Evolutionary conservation across 148 eudicot genomes (phyloP), one percentile per base, ranked within the genome.

Genomic region (Amaranthus palmeri): DNA sequence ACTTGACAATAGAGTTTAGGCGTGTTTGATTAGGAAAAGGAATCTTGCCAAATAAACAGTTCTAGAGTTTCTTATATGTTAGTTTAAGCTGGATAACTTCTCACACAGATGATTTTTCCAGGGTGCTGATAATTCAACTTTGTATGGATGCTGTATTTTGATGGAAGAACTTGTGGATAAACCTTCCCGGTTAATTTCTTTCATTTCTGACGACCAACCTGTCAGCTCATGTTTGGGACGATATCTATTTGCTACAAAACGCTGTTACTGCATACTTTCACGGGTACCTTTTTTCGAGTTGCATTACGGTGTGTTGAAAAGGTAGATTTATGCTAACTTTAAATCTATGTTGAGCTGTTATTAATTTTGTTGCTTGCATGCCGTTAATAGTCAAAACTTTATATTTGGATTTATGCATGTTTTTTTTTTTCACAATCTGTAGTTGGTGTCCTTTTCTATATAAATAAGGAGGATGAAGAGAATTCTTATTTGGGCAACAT

Each of bases 241-340:
- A 68, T 85, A 85, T 80, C 83, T 86, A 66, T 81, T 95, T 78
- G 85, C 96, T 15, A 91, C 98, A 54, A 85, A 83, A 49, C 97
- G 98, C 61, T 95, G 98, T 81, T 95, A 95, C 72, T 95, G 98
- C 85, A 81, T 95, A 79, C 92, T 95, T 74, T 88, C 98, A 54
- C 78, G 96, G 78, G 81, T 95, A 79, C 98, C 98, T 52, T 89
- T 83, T 78, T 95, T 91, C 64, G 90, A 91, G 68, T 82, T 95
- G 80, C 98, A 95, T 85, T 95, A 91, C 81, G 97, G 92, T 44
- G 92, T 95, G 54, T 77, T 95, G 76, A 89, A 89, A 83, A 91
- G 98, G 98, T 89, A 11, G 48, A 72, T 75, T 41, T 61, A 13
- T 68, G 17, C 8, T 40, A 44, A 57, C 60, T 25, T 50, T 40